Conservation (phyloP, 768 basidiomycete genomes). For the Lactarius indigo region DNA sequence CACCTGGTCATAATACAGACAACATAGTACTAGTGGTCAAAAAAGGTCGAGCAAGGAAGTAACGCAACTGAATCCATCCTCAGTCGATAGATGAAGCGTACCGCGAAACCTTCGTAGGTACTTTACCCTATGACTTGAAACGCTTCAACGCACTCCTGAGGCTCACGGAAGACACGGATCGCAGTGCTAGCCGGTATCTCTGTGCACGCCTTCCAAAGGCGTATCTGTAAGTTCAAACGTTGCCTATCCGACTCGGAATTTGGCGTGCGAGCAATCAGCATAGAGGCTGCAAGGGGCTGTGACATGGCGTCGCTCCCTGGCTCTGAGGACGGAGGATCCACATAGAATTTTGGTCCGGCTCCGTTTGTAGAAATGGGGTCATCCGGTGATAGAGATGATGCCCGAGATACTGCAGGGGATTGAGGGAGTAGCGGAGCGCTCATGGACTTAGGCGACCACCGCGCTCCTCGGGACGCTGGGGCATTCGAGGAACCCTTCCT, state of each 20-base stretch:
- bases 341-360: not conserved
- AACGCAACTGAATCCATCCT: not conserved
- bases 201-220: constrained; percentile 60
- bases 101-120: not conserved
- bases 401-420: constrained; percentile 1
- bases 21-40: constrained; percentile 2
- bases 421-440: not conserved
- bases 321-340: constrained; percentile 14
- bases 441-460: constrained; percentile 4
- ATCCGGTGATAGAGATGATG: constrained; percentile 1
- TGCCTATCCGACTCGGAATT: constrained; percentile 51
- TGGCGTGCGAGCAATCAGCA: not conserved
- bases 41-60: not conserved
- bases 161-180: constrained; percentile 64
- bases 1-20: not conserved
- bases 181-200: constrained; percentile 54
- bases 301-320: constrained; percentile 2
- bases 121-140: constrained; percentile 34
- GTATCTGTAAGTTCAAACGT: constrained; percentile 54
- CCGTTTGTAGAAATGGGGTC: not conserved
- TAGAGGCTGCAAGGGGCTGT: not conserved
- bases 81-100: not conserved
- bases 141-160: constrained; percentile 67
- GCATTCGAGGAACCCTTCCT: constrained; percentile 1
- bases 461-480: constrained; percentile 8